Evolutionary conservation across 768 basidiomycete genomes (phyloP).

Genomic region (Gloeostereum incarnatum): DNA sequence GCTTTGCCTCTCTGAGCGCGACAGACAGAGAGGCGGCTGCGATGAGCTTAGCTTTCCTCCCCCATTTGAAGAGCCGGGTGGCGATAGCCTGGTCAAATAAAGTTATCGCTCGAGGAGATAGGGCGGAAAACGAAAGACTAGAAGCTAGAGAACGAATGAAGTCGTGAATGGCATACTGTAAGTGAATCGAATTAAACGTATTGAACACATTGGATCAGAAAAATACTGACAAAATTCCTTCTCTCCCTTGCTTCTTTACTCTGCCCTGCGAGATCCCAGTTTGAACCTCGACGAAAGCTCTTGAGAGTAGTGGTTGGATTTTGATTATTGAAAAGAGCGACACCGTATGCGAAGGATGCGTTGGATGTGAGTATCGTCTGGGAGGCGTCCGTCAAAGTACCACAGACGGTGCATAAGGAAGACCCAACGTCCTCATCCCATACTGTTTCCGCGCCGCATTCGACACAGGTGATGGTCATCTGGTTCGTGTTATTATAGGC

Average conservation of each 20-base stretch:
- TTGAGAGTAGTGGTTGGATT: slow-evolving; percentile 31
- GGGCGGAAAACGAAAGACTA: slow-evolving; percentile 49
- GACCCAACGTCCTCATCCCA: slow-evolving; percentile 54
- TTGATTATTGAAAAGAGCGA: neutral
- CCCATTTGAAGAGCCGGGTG: slow-evolving; percentile 58
- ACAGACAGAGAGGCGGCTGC: slow-evolving; percentile 65
- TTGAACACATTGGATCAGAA: no score
- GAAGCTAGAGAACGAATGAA: slow-evolving; percentile 54
- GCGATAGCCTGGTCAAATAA: slow-evolving; percentile 65
- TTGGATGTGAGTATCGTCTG: slow-evolving; percentile 51
- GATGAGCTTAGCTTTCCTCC: slow-evolving; percentile 56
- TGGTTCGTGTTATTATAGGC: no score
- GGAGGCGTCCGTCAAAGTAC: slow-evolving; percentile 54
- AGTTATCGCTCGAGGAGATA: slow-evolving; percentile 54
- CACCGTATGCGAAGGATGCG: slow-evolving; percentile 5
- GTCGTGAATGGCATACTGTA: slow-evolving; percentile 51
- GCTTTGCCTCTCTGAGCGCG: slow-evolving; percentile 62
- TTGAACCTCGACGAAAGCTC: slow-evolving; percentile 36
- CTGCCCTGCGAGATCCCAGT: slow-evolving; percentile 58
- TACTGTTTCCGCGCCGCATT: slow-evolving; percentile 42
- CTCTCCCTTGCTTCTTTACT: slow-evolving; percentile 55
- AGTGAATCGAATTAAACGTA: no score
- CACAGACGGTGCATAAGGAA: slow-evolving; percentile 61
- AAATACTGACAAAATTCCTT: slow-evolving; percentile 47
- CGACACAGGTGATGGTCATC: slow-evolving; percentile 35